Conservation (phyloP, 805 yeast genomes). For the Isabelozyma gotoi region DNA sequence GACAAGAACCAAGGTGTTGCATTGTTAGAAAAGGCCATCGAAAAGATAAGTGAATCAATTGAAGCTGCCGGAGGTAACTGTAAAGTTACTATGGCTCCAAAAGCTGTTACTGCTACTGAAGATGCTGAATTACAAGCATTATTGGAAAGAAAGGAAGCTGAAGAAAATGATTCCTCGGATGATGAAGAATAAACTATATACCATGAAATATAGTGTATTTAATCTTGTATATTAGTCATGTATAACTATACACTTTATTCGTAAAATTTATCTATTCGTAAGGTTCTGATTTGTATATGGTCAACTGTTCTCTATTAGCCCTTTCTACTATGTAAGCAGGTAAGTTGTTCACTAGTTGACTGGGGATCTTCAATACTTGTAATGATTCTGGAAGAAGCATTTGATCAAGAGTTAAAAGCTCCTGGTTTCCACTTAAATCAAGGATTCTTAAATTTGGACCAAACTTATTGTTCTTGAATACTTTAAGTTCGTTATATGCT, state of each 20-base stretch:
- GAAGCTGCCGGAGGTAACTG: slow-evolving; percentile 78
- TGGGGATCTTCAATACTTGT: slow-evolving; percentile 34
- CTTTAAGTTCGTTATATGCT: slow-evolving; percentile 38
- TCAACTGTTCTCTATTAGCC: slow-evolving; percentile 35
- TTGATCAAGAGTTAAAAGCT: slow-evolving; percentile 36
- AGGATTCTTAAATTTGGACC: slow-evolving; percentile 31
- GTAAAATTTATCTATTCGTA: slow-evolving; percentile 2
- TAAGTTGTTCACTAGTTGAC: slow-evolving; percentile 31
- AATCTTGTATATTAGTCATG: slow-evolving; percentile 1
- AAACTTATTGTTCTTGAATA: slow-evolving; percentile 35
- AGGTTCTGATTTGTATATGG: slow-evolving; percentile 28
- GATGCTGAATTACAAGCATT: slow-evolving; percentile 97
- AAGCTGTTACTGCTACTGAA: slow-evolving; percentile 97
- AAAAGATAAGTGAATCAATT: slow-evolving; percentile 68
- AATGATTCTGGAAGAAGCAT: slow-evolving; percentile 38
- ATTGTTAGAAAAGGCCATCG: slow-evolving; percentile 75
- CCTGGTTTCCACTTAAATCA: slow-evolving; percentile 44
- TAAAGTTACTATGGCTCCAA: slow-evolving; percentile 95
- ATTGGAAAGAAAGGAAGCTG: slow-evolving; percentile 89
- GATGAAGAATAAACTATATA: slow-evolving; percentile 56
- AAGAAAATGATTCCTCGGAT: slow-evolving; percentile 79
- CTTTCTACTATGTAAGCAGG: slow-evolving; percentile 39
- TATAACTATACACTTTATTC: not conserved
- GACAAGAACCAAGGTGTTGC: slow-evolving; percentile 90
- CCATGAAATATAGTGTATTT: not conserved